phyloP scores from a whole-genome alignment of 2,329 filamentous ascomycete genomes.

The Leptographium wingfieldii region DNA sequence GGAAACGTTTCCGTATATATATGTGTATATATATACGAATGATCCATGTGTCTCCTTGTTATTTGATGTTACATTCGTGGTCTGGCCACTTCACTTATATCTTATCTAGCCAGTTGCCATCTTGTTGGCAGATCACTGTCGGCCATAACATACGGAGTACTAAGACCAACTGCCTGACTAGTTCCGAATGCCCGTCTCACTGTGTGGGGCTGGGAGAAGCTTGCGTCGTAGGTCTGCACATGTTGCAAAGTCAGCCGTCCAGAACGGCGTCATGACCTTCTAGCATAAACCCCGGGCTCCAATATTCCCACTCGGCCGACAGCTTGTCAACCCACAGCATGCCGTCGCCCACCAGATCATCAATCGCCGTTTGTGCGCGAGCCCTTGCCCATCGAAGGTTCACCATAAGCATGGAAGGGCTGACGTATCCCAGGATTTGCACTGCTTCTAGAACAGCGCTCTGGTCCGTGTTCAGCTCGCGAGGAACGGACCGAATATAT shows the following conservation, averaged over 20 bases:
- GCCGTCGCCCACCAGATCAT: slow-evolving; percentile 78
- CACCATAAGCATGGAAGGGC: slow-evolving; percentile 72
- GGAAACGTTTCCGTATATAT: neutral
- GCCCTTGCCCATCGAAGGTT: slow-evolving; percentile 81
- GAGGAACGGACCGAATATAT: slow-evolving; percentile 86
- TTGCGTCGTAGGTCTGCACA: no score
- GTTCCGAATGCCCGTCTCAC: no score
- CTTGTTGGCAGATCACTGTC: no score
- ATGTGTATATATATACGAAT: neutral
- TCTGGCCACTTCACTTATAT: neutral
- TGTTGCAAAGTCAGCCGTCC: slow-evolving; percentile 9
- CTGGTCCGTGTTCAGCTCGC: slow-evolving; percentile 91
- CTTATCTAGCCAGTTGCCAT: no score
- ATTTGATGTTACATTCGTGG: neutral
- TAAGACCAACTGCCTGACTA: no score
- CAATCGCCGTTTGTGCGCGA: slow-evolving; percentile 75
- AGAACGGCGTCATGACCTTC: slow-evolving; percentile 21
- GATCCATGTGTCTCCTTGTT: neutral
- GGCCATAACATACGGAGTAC: no score
- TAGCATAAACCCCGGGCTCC: slow-evolving; percentile 68
- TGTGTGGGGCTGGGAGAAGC: no score
- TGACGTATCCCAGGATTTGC: slow-evolving; percentile 81
- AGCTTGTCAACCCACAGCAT: slow-evolving; percentile 92
- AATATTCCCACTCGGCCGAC: slow-evolving; percentile 79
- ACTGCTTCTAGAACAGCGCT: slow-evolving; percentile 83